These are phyloP conservation scores for Phytophthora pini DNA, from an alignment of 352 stramenopile species.

Conservation along the genomic window DNA sequence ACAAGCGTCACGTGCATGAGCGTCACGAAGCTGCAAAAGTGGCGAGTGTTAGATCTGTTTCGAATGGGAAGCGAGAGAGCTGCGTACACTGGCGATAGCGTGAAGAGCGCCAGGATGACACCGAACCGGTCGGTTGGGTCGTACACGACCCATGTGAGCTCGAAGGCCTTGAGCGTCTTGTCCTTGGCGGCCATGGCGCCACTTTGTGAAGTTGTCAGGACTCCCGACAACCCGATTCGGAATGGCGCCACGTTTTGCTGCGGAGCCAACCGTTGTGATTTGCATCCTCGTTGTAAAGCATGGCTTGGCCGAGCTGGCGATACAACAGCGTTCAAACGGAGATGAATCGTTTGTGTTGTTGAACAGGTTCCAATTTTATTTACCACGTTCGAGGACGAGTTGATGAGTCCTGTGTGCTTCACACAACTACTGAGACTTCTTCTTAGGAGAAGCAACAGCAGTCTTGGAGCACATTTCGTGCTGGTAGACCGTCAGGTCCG, in stretches of 20 bases:
- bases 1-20: conserved; percentile 86
- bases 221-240: background rate
- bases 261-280: conserved; percentile 18
- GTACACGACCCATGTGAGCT: conserved; percentile 85
- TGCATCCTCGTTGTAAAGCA: conserved; percentile 12
- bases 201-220: conserved; percentile 1
- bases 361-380: conserved; percentile 17
- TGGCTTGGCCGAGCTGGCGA: too few species aligned
- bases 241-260: conserved; percentile 19
- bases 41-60: background rate
- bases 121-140: conserved; percentile 76
- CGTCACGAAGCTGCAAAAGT: conserved; percentile 70
- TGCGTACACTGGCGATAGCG: conserved; percentile 79
- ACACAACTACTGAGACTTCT: conserved; percentile 37
- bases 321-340: background rate
- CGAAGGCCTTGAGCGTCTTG: conserved; percentile 54
- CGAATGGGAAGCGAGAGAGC: background rate
- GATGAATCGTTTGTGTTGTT: background rate
- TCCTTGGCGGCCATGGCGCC: conserved; percentile 26
- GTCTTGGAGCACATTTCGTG: conserved; percentile 57
- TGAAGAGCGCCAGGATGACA: conserved; percentile 72
- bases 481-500: conserved; percentile 83
- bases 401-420: background rate
- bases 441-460: conserved; percentile 23
- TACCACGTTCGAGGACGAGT: conserved; percentile 3